Evolutionary conservation across 805 yeast species (phyloP), one percentile per base, ranked within the genome.

Genomic region (Ogataea sp.): DNA sequence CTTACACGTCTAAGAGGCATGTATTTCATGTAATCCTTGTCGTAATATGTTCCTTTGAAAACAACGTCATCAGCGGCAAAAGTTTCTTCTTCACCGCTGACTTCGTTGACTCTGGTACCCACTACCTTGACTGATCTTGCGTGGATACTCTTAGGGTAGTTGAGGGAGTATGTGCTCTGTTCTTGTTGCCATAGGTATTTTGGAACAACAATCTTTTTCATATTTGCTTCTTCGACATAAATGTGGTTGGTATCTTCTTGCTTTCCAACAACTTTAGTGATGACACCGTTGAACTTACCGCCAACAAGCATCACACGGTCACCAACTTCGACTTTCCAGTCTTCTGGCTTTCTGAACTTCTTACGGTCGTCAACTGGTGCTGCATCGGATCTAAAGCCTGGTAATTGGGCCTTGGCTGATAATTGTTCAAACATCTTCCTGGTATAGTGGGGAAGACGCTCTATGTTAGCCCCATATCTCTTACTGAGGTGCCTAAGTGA

Each of bases 21-120:
- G 70, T 81, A 73, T 51, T 69, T 69, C 55, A 80, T 80, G 59
- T 81, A 79, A 48, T 81, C 75, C 34, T 74, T 75, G 54, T 88
- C 95, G 58, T 73, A 90, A 55, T 83, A 81, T 37, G 67, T 62
- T 18, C 85, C 95, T 38, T 72, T 73, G 55, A 78, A 78, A 23
- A 70, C 77, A 16, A 90, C 55, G 34, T 78, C 77, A 50, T 84
- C 83, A 21, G 95, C 87, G 3, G 88, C 96, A 13, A 87, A 83
- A 32, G 85, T 80, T 49, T 71, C 73, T 33, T 71, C 62, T 9
- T 68, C 58, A 2, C 90, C 90, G 20, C 71, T 69, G 14, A 55
- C 62, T 37, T 77, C 86, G 47, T 80, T 80, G 39, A 69, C 76
- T 36, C 85, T 71, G 46, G 83, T 83, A 20, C 90, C 89, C 2